Evolutionary conservation across 2,329 filamentous ascomycete species (phyloP).

Genomic region (Venturiaceae sp.): DNA sequence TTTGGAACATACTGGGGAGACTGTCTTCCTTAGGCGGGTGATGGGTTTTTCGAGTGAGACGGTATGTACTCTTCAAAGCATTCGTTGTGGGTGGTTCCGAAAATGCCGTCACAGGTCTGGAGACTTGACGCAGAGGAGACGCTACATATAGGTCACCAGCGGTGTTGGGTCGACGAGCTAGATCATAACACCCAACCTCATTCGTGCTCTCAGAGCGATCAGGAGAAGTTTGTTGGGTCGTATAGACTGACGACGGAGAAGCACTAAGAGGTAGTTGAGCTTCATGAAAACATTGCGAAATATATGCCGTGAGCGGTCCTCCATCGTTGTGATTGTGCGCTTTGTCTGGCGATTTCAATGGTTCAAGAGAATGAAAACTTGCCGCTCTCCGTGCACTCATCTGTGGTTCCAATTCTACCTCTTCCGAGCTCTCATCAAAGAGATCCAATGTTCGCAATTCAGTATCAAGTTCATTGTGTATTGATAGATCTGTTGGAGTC

Average conservation of each 20-base stretch:
- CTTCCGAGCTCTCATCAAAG: constrained; percentile 20
- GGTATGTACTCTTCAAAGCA: neutral
- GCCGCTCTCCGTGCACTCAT: neutral
- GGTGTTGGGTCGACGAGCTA: too few species aligned
- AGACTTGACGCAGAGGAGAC: too few species aligned
- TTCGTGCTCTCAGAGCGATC: neutral
- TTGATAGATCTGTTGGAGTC: constrained; percentile 13
- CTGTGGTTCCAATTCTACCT: constrained; percentile 3
- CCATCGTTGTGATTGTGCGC: constrained; percentile 3
- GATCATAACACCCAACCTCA: too few species aligned
- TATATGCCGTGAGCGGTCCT: neutral
- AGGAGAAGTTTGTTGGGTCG: neutral
- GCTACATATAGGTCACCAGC: too few species aligned
- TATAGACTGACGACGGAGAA: neutral
- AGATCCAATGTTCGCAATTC: constrained; percentile 21
- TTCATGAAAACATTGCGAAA: neutral
- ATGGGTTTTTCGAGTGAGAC: neutral
- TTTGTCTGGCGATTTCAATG: neutral
- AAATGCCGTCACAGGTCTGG: neutral
- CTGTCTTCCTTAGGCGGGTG: neutral
- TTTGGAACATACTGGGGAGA: neutral
- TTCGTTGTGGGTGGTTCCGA: neutral
- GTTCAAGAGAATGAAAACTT: neutral
- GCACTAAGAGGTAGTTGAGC: neutral
- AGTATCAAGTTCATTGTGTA: constrained; percentile 19